A percentile compares a stretch with the other conserved stretches of the same genome.
These are phyloP conservation scores for Picea abies DNA, from an alignment of 83 land plant genomes.

Conservation along the genomic window DNA sequence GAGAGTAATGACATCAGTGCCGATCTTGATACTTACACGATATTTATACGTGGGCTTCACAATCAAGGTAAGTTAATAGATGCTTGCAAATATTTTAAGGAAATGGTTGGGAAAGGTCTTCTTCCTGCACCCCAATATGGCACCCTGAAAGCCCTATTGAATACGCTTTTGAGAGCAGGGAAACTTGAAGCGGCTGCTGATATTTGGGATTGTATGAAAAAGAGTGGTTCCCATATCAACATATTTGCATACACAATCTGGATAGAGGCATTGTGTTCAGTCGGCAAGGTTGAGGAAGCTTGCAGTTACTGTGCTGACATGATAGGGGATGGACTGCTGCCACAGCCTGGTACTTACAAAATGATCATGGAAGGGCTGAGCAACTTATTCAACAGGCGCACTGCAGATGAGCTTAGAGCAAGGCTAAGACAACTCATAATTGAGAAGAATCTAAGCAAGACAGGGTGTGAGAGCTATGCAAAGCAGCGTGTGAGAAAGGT, in stretches of 20 bases:
- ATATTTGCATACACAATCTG: slow-evolving; percentile 77
- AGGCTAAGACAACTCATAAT: slow-evolving; percentile 66
- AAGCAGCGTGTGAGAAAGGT: slow-evolving; percentile 37
- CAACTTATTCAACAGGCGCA: slow-evolving; percentile 53
- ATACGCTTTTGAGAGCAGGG: slow-evolving; percentile 47
- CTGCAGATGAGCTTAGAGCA: slow-evolving; percentile 66
- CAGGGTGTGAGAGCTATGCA: no score
- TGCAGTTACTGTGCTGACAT: slow-evolving; percentile 63
- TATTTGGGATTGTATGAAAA: slow-evolving; percentile 53
- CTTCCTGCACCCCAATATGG: slow-evolving; percentile 63
- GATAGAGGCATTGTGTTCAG: slow-evolving; percentile 65
- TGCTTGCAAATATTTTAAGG: slow-evolving; percentile 64
- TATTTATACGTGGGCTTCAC: slow-evolving; percentile 60
- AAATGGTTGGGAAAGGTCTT: slow-evolving; percentile 64
- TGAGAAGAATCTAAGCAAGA: slow-evolving; percentile 47
- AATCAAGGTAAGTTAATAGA: slow-evolving; percentile 37
- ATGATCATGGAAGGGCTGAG: slow-evolving; percentile 69
- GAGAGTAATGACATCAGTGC: slow-evolving; percentile 45
- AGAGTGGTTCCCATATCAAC: slow-evolving; percentile 50
- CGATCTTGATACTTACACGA: slow-evolving; percentile 41
- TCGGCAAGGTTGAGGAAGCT: slow-evolving; percentile 67
- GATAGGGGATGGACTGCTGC: slow-evolving; percentile 66
- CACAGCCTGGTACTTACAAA: slow-evolving; percentile 69
- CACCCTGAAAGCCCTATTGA: slow-evolving; percentile 54
- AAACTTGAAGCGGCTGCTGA: slow-evolving; percentile 67